phyloP scores from a whole-genome alignment of 2,329 filamentous ascomycete species.

The Venturia pyrina region DNA sequence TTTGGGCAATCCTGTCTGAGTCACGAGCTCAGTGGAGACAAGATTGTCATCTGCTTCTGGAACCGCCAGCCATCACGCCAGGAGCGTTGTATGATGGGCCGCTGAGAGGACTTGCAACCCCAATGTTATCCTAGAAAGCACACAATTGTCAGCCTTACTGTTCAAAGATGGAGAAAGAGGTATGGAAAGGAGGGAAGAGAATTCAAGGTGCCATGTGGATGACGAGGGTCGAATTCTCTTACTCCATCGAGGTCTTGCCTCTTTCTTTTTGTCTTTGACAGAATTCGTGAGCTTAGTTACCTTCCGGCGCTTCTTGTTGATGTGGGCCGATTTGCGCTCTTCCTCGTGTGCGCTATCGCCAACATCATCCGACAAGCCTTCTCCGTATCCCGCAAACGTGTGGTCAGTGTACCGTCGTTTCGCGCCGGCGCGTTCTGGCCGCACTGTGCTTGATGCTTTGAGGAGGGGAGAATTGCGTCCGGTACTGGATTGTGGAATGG shows the following conservation, averaged over 20 bases:
- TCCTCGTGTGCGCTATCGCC: slow-evolving; percentile 28
- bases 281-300: slow-evolving; percentile 6
- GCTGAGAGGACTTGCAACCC: not conserved
- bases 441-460: slow-evolving; percentile 20
- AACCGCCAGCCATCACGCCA: slow-evolving; percentile 3
- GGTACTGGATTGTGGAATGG: slow-evolving; percentile 16
- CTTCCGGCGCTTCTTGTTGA: slow-evolving; percentile 48
- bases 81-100: slow-evolving; percentile 1
- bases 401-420: slow-evolving; percentile 68
- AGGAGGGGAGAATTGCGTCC: slow-evolving; percentile 19
- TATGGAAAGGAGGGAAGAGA: not conserved
- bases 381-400: slow-evolving; percentile 65
- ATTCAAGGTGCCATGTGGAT: not conserved
- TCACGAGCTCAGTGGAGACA: not conserved
- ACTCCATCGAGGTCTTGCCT: not conserved
- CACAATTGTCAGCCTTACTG: slow-evolving; percentile 2
- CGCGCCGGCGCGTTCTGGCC: slow-evolving; percentile 57
- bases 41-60: not conserved
- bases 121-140: not conserved
- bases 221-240: not conserved
- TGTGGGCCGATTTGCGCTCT: slow-evolving; percentile 20
- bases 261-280: not conserved
- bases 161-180: not conserved
- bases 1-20: not conserved
- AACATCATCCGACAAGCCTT: slow-evolving; percentile 59